Conservation (phyloP, 2,329 filamentous ascomycete species). For the Penicillium sp. region DNA sequence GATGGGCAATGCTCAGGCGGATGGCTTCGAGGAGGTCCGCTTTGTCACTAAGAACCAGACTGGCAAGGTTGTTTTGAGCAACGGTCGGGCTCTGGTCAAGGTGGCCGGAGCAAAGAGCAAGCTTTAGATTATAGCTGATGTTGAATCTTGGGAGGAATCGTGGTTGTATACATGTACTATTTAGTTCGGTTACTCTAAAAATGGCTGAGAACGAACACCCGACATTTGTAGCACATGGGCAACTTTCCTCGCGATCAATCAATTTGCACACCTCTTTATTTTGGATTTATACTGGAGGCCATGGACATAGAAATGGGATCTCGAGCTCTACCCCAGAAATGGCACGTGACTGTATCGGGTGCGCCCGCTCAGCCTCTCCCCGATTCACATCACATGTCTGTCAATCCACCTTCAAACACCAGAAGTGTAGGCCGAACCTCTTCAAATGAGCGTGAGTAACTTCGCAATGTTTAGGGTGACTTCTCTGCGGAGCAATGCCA, state of each 20-base stretch:
- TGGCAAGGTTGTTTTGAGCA: constrained; percentile 82
- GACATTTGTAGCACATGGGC: background rate
- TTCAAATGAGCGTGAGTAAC: background rate
- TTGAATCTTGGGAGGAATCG: background rate
- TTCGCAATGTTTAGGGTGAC: background rate
- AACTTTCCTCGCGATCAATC: background rate
- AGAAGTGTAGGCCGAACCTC: background rate
- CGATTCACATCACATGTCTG: background rate
- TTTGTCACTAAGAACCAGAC: constrained; percentile 76
- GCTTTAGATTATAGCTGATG: constrained; percentile 47
- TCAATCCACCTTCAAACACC: background rate
- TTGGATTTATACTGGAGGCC: too few relatives aligned
- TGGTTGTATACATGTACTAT: background rate
- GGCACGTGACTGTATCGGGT: constrained; percentile 8
- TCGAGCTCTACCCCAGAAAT: too few relatives aligned
- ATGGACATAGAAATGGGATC: too few relatives aligned
- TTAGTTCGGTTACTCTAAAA: background rate
- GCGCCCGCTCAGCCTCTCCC: constrained; percentile 12
- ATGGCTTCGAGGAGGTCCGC: constrained; percentile 75
- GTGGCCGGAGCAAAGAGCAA: constrained; percentile 61
- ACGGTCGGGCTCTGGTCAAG: constrained; percentile 78
- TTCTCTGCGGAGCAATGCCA: background rate
- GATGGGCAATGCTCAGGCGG: constrained; percentile 57
- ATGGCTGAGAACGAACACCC: background rate
- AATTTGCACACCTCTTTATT: background rate